phyloP scores from a whole-genome alignment of 306 rosid genomes.

The Astragalus membranaceus region DNA sequence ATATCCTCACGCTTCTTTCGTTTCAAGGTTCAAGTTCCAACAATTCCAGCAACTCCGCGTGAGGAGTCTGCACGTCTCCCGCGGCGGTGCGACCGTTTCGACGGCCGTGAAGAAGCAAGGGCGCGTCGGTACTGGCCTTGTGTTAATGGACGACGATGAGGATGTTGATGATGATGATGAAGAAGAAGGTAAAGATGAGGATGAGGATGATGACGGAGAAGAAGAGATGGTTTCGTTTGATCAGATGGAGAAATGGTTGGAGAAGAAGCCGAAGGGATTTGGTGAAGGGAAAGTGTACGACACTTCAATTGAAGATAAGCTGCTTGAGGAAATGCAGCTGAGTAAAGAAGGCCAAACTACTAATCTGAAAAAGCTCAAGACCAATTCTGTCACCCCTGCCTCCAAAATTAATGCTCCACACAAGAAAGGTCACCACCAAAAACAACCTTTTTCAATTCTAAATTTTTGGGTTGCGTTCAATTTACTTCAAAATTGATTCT shows the following conservation, averaged over 20 bases:
- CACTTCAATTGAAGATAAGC: conserved; percentile 70
- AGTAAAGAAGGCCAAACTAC: conserved; percentile 45
- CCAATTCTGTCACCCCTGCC: conserved; percentile 16
- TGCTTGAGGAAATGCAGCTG: conserved; percentile 67
- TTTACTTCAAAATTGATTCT: background rate
- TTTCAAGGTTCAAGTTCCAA: conserved; percentile 11
- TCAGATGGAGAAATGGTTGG: conserved; percentile 54
- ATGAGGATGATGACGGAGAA: conserved; percentile 24
- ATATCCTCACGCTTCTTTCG: conserved; percentile 1
- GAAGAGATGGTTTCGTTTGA: conserved; percentile 44
- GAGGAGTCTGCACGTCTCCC: background rate
- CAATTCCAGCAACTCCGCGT: conserved; percentile 19
- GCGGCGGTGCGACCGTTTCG: conserved; percentile 3
- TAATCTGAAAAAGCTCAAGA: conserved; percentile 48
- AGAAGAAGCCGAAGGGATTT: conserved; percentile 66
- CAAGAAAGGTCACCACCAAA: conserved; percentile 37
- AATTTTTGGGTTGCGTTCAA: background rate
- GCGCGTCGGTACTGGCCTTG: background rate
- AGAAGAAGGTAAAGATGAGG: background rate
- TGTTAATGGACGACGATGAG: conserved; percentile 23
- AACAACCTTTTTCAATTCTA: background rate
- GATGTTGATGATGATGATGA: conserved; percentile 14
- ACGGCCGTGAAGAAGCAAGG: conserved; percentile 21
- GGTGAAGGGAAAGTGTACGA: conserved; percentile 76
- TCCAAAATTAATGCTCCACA: conserved; percentile 12